These are phyloP conservation scores for Prorocentrum cordatum DNA, from an alignment of 169 alveolate genomes.

Conservation along the genomic window DNA sequence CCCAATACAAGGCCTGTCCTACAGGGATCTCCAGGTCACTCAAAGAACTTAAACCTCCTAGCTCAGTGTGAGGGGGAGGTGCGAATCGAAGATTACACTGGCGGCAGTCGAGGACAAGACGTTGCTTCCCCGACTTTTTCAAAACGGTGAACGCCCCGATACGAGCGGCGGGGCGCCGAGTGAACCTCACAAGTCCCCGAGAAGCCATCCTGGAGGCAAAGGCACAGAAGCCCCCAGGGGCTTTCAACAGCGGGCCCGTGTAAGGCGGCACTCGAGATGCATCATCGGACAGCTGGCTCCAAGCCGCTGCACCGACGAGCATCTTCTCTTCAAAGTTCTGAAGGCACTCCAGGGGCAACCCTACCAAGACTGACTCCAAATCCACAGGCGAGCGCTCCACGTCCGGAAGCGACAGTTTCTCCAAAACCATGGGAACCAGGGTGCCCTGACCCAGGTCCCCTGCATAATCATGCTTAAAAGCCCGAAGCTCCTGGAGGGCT, in stretches of 20 bases:
- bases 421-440: neutral
- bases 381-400: neutral
- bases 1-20: neutral
- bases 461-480: neutral
- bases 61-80: neutral
- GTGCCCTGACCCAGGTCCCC: neutral
- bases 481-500: conserved; percentile 13
- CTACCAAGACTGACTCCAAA: neutral
- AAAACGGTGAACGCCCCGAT: neutral
- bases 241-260: neutral
- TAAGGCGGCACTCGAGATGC: neutral
- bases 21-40: neutral
- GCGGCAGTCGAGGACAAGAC: neutral
- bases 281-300: neutral
- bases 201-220: neutral
- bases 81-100: neutral
- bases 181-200: neutral
- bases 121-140: neutral
- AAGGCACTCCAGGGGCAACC: neutral
- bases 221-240: neutral
- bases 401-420: neutral
- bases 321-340: neutral
- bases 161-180: neutral
- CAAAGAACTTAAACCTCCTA: neutral
- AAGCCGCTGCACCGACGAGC: neutral